Conservation (phyloP, 2,329 filamentous ascomycete genomes). For the Xylariaceae sp. region DNA sequence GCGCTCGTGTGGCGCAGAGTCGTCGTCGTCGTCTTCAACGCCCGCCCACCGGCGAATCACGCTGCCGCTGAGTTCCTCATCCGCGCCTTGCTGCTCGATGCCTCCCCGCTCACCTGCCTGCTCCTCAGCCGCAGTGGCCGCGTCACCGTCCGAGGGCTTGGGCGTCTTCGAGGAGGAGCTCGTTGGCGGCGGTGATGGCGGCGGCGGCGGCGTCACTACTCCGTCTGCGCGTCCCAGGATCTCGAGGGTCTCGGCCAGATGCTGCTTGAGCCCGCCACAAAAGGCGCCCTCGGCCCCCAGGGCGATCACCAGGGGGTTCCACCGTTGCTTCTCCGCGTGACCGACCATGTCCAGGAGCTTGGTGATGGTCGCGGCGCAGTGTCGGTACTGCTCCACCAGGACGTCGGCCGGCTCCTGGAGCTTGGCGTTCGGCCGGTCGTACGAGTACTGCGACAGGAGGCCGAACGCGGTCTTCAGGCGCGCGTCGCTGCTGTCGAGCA, state of each 20-base stretch:
- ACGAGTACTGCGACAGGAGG: conserved; percentile 11
- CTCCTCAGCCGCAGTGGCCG: too few relatives aligned
- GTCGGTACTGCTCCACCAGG: conserved; percentile 41
- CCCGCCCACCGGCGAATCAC: conserved; percentile 27
- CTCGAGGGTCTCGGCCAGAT: conserved; percentile 38
- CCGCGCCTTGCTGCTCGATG: too few relatives aligned
- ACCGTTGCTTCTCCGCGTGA: conserved; percentile 52
- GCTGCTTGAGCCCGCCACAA: conserved; percentile 50
- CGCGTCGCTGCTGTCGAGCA: conserved; percentile 58
- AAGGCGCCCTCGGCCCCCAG: conserved; percentile 68
- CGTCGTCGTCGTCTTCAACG: conserved; percentile 4
- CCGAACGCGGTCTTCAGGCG: conserved; percentile 14
- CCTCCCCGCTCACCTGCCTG: too few relatives aligned
- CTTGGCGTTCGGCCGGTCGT: conserved; percentile 14
- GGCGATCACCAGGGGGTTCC: conserved; percentile 69
- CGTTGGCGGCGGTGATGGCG: conserved; percentile 2
- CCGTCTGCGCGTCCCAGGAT: conserved; percentile 22
- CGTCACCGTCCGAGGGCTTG: too few relatives aligned
- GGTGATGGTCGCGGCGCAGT: conserved; percentile 47
- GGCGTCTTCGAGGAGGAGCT: too few relatives aligned
- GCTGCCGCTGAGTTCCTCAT: conserved; percentile 23
- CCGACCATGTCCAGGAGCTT: conserved; percentile 47
- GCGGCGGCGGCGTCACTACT: conserved; percentile 10
- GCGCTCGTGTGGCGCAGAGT: too few relatives aligned
- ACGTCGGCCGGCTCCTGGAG: conserved; percentile 27